A percentile compares a stretch with the other conserved stretches of the same genome.
phyloP scores from a whole-genome alignment of 768 basidiomycete genomes.

The Leucocoprinus leucothites region DNA sequence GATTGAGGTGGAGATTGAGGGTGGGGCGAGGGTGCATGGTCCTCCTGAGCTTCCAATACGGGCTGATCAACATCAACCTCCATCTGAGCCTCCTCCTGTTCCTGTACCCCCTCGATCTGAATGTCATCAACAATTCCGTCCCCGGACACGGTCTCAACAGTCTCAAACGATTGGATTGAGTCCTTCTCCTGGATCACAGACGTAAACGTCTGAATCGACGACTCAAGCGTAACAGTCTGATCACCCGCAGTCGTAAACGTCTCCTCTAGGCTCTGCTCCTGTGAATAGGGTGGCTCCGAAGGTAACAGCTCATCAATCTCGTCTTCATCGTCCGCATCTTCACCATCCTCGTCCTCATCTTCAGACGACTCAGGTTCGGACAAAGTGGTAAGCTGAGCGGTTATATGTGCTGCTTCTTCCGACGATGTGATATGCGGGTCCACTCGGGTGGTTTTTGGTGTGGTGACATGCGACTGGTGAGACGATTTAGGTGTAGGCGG shows the following conservation, averaged over 20 bases:
- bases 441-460: too few relatives aligned
- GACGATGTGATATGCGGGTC: background rate
- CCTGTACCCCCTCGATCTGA: background rate
- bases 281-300: background rate
- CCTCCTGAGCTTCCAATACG: background rate
- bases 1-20: background rate
- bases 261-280: background rate
- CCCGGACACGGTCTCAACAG: background rate
- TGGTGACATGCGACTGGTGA: background rate
- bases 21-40: background rate
- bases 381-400: background rate
- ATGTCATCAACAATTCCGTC: background rate
- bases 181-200: background rate
- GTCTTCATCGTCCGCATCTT: background rate
- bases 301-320: conserved; percentile 7
- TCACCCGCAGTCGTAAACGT: background rate
- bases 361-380: conserved; percentile 1
- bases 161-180: background rate
- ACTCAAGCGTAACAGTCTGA: background rate
- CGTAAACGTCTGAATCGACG: background rate
- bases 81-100: background rate
- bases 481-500: background rate
- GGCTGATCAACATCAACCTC: background rate
- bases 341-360: background rate
- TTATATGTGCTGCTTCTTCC: background rate